phyloP scores from a whole-genome alignment of 768 basidiomycete genomes.

The Tephrocybe sp. region DNA sequence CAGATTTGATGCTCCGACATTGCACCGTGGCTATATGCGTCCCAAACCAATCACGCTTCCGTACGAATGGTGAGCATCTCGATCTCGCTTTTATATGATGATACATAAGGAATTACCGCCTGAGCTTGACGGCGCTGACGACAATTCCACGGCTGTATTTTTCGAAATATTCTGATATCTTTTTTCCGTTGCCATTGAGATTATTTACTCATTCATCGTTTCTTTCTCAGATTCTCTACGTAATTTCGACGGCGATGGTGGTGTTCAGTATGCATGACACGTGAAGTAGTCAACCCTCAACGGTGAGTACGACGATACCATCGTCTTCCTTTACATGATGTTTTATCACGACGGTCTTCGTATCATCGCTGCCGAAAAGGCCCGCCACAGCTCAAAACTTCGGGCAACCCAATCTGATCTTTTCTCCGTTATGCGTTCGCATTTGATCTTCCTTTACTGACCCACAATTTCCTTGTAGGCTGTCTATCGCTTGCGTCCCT shows the following conservation, averaged over 20 bases:
- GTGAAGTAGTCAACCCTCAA: conserved; percentile 3
- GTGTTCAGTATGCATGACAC: neutral
- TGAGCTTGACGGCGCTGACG: conserved; percentile 65
- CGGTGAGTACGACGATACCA: conserved; percentile 31
- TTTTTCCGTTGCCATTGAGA: neutral
- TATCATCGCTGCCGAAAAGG: conserved; percentile 81
- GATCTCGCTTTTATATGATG: conserved; percentile 43
- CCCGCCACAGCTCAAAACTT: conserved; percentile 88
- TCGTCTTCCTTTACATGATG: conserved; percentile 50
- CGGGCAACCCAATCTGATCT: conserved; percentile 82
- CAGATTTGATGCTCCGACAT: neutral
- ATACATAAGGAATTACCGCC: conserved; percentile 85
- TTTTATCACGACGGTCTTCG: conserved; percentile 93
- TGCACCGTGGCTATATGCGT: too few species aligned
- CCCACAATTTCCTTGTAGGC: conserved; percentile 11
- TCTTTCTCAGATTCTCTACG: neutral
- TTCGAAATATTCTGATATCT: conserved; percentile 53
- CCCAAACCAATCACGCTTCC: too few species aligned
- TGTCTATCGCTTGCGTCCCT: neutral
- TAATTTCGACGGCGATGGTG: neutral
- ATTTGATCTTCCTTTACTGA: neutral
- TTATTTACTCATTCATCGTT: neutral
- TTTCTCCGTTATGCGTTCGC: conserved; percentile 11
- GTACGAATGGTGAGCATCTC: conserved; percentile 39
- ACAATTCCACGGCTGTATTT: conserved; percentile 83